Base-by-base conservation (phyloP, 1,139 yeast species). In the Taphrina wiesneri region DNA sequence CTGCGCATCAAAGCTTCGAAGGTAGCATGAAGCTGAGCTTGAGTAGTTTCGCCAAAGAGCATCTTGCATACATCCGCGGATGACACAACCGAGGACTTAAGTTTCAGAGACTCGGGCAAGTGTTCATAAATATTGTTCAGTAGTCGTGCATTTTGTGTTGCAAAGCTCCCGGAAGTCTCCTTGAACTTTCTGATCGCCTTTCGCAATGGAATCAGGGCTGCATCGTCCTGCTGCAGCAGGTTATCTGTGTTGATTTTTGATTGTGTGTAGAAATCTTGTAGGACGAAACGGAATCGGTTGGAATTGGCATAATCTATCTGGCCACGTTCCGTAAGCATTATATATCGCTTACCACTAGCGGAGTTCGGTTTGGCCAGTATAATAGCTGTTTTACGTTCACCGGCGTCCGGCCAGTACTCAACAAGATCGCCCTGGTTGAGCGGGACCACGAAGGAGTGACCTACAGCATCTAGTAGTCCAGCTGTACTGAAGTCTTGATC, bases 381-480 rank as follows among this genome's bases (percentile, higher is more conserved):
- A 7, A 60, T 41, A 25, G 52, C 56, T 5, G 64, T 60, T 11
- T 19, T 15, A 9, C 57, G 21, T 15, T 26, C 25, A 23, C 64
- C 64, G 2, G 19, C 21, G 36, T 60, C 64, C 2, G 64, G 64
- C 64, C 64, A 60, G 51, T 60, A 60, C 41, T 60, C 64, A 19
- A 60, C 64, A 11, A 60, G 36, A 32, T 60, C 64, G 13, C 64
- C 64, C n/a, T 43, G 57, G 6, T 28, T 49, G 6, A 51, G 51
- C 9, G 41, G 46, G 7, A 49, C 34, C 13, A 34, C 56, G 2
- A 36, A 19, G 23, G 47, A 39, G 19, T 54, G 39, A 13, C 25
- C 59, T 15, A 30, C 59, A n/a, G 41, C 34, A 2, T 41, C 36
- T 5, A 39, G 26, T 15, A 34, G 11, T 6, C 56, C 56, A n/a